Conservation (phyloP, 2,329 filamentous ascomycete species). For the Emmonsiellopsis sp. region DNA sequence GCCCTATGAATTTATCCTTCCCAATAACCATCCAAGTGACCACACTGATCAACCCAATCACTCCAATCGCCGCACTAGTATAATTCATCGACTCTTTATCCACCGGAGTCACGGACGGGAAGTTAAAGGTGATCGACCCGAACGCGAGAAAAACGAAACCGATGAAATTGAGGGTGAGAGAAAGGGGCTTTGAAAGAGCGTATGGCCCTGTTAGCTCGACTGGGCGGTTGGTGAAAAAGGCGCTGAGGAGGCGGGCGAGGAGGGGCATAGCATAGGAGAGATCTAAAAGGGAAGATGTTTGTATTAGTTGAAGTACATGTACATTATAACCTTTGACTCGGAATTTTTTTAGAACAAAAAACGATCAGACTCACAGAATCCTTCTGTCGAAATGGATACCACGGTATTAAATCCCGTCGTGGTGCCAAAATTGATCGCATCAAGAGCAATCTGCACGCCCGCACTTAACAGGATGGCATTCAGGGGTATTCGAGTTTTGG, state of each 20-base stretch:
- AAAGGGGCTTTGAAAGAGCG: not conserved
- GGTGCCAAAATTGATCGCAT: not conserved
- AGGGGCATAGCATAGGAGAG: not conserved
- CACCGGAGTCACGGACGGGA: not conserved
- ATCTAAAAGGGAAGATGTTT: not conserved
- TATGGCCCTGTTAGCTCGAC: not conserved
- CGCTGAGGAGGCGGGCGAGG: not conserved
- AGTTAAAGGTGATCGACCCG: not conserved
- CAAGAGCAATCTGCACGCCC: not conserved
- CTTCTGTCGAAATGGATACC: not conserved
- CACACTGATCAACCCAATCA: not conserved
- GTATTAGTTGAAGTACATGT: not conserved
- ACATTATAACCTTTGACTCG: not conserved
- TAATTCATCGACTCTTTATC: not conserved
- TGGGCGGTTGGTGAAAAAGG: not conserved
- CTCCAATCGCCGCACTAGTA: not conserved
- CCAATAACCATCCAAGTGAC: not conserved
- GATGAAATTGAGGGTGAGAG: not conserved
- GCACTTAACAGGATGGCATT: too few species aligned
- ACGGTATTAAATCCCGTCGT: not conserved
- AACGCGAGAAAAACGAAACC: not conserved
- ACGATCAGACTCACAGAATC: not conserved
- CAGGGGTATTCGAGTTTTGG: too few species aligned
- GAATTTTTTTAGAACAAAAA: not conserved
- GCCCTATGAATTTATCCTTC: not conserved